Evolutionary conservation across 1,284 basidiomycete species (phyloP).

Genomic region (Cerrena zonata): DNA sequence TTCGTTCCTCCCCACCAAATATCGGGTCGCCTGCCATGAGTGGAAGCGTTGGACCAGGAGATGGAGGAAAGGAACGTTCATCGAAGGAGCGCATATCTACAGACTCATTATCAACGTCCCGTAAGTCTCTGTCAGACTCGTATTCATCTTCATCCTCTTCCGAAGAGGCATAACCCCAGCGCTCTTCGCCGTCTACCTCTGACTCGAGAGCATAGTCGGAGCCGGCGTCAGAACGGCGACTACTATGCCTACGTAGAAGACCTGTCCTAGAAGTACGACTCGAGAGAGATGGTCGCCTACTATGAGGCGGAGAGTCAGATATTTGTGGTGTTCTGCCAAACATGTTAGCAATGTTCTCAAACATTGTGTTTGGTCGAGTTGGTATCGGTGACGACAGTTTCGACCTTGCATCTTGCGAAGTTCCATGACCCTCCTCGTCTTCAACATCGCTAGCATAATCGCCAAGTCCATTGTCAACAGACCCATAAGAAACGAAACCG

Average conservation of each 20-base stretch:
- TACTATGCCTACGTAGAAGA: slow-evolving; percentile 47
- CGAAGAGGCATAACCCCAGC: slow-evolving; percentile 77
- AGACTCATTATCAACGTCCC: slow-evolving; percentile 11
- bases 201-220: slow-evolving; percentile 53
- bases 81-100: slow-evolving; percentile 32
- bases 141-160: slow-evolving; percentile 51
- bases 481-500: slow-evolving; percentile 37
- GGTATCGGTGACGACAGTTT: slow-evolving; percentile 37
- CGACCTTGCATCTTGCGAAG: slow-evolving; percentile 17
- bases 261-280: slow-evolving; percentile 50
- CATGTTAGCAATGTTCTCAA: slow-evolving; percentile 65
- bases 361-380: slow-evolving; percentile 40
- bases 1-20: slow-evolving; percentile 73
- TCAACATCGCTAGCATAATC: slow-evolving; percentile 21
- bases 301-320: slow-evolving; percentile 34
- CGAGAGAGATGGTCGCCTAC: slow-evolving; percentile 49
- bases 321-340: slow-evolving; percentile 45
- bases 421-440: slow-evolving; percentile 20
- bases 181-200: slow-evolving; percentile 51
- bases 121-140: slow-evolving; percentile 25
- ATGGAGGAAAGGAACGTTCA: slow-evolving; percentile 64
- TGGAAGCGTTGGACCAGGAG: slow-evolving; percentile 56
- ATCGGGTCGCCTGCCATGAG: slow-evolving; percentile 68
- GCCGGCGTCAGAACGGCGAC: slow-evolving; percentile 46
- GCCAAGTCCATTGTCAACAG: slow-evolving; percentile 23